These are phyloP conservation scores for Sambucus nigra DNA, from an alignment of 129 eudicot genomes.

Conservation along the genomic window DNA sequence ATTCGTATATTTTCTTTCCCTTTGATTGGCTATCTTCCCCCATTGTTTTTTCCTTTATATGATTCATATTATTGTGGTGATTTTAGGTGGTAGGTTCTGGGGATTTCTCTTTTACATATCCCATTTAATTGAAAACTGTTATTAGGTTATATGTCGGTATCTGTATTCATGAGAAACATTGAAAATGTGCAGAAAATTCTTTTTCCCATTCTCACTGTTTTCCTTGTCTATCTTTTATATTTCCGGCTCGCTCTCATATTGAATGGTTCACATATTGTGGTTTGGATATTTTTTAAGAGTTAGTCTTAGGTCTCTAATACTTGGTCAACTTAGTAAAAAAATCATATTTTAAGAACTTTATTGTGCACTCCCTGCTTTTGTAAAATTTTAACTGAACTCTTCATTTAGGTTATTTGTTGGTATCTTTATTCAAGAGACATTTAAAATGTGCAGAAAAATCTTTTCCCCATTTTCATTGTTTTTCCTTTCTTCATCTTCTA, in stretches of 20 bases:
- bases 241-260: not conserved
- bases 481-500: too few species aligned
- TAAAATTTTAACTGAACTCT: too few species aligned
- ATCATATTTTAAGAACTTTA: too few species aligned
- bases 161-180: conserved; percentile 36
- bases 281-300: too few species aligned
- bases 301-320: too few species aligned
- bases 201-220: conserved; percentile 14
- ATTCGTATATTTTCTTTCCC: conserved; percentile 3
- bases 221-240: not conserved
- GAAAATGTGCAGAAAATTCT: conserved; percentile 60
- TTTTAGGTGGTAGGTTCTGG: conserved; percentile 27
- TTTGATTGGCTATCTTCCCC: not conserved
- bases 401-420: too few species aligned
- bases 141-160: conserved; percentile 30
- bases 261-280: not conserved
- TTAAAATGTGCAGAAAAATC: too few species aligned
- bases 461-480: too few species aligned
- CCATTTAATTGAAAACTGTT: conserved; percentile 25
- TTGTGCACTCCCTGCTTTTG: too few species aligned
- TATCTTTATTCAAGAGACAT: too few species aligned
- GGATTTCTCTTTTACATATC: conserved; percentile 30
- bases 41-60: conserved; percentile 11
- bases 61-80: conserved; percentile 13
- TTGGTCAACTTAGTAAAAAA: too few species aligned